Base-by-base conservation (phyloP, 192 early-diverging fungal genomes). In the Coemansia javaensis region DNA sequence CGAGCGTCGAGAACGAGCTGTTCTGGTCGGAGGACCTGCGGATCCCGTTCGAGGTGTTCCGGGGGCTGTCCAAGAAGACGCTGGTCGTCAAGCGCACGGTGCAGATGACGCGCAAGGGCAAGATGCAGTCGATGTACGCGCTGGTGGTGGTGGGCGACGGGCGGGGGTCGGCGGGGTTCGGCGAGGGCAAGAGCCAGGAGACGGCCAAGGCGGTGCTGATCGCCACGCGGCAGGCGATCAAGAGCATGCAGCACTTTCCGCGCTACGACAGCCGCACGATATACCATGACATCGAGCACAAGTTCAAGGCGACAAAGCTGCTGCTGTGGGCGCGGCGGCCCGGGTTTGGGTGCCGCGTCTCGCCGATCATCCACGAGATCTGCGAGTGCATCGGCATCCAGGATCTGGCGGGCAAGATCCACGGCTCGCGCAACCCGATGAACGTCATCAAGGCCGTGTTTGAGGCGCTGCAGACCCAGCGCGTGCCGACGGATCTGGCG, bases 371-470 rank as follows among this genome's bases (percentile, higher is more conserved):
- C 59, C 93, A 99, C 79, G 93, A 97, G 72, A 82, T 99, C 44
- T 94, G 87, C 63, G 79, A 90, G 44, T 94, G 91, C 59, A 66
- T 89, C 23, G 97, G 97, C 23, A 91, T 97, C 59, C 83, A 86
- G 44, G 97, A 99, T 76, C 47, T 97, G 51, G 79, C 87, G 27
- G 88, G 82, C 39, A 97, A 97, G 67, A 85, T 97, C 24, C 66
- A 78, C 50, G 93, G 94, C 4, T 94, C 91, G n/a, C 78, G 81
- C 32, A 97, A 93, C 65, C 91, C 91, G 4, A 90, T 99, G 90
- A 99, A 99, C 67, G 93, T 99, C 24, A 84, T 99, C 79, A 96
- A 99, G 79, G 87, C 83, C 7, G 88, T 89, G 11, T 97, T 97
- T 69, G 90, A 87, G 65, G 97, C 97, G 11, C 65, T 99, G 9